Conservation (phyloP, 305 asterid genomes). For the Plantago lanceolata region DNA sequence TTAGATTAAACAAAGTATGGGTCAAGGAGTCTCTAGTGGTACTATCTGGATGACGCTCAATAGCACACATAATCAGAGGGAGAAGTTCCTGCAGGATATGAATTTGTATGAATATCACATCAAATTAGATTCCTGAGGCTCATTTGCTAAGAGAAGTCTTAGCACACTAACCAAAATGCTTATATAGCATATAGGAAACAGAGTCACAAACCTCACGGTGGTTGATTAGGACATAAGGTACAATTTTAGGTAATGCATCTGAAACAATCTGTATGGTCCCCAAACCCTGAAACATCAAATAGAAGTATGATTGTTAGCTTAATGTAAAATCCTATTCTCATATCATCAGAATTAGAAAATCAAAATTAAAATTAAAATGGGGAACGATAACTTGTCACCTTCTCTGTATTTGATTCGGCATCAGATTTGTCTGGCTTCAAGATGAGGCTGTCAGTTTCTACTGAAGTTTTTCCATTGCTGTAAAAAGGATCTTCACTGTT, state of each 20-base stretch:
- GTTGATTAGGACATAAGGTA: slow-evolving; percentile 91
- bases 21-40: slow-evolving; percentile 91
- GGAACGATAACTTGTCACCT: slow-evolving; percentile 38
- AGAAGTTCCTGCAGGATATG: slow-evolving; percentile 72
- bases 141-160: slow-evolving; percentile 11
- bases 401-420: slow-evolving; percentile 46
- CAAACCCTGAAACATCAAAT: slow-evolving; percentile 52
- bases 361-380: slow-evolving; percentile 2
- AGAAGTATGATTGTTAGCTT: slow-evolving; percentile 25
- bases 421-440: slow-evolving; percentile 37
- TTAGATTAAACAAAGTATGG: slow-evolving; percentile 94
- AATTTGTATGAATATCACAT: slow-evolving; percentile 24
- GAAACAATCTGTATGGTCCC: slow-evolving; percentile 92
- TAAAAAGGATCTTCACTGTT: slow-evolving; percentile 29
- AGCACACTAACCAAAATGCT: slow-evolving; percentile 19
- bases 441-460: slow-evolving; percentile 30
- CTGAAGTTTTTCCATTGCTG: slow-evolving; percentile 36
- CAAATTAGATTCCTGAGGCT: slow-evolving; percentile 20
- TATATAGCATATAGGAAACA: slow-evolving; percentile 18
- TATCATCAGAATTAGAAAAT: slow-evolving; percentile 20
- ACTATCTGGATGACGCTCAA: slow-evolving; percentile 95
- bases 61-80: slow-evolving; percentile 97
- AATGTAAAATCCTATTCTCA: slow-evolving; percentile 17
- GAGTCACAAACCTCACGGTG: slow-evolving; percentile 80
- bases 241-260: slow-evolving; percentile 83